Percentiles rank a stretch among this genome's conserved stretches.
Conservation (phyloP, 1,139 yeast genomes). For the Zygosaccharomyces pseudobailii region DNA sequence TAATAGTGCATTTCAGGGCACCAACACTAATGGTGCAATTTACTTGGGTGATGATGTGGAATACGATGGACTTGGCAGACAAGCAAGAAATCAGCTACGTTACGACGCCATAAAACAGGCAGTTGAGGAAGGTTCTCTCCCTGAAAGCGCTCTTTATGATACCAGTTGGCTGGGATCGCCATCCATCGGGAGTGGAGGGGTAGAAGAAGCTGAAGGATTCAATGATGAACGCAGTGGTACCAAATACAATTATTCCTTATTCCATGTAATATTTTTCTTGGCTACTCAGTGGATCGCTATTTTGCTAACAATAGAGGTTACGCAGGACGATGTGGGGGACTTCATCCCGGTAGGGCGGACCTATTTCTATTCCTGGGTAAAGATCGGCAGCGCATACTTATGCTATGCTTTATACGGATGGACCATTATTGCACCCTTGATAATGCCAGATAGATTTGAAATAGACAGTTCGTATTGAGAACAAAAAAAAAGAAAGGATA, state of each 20-base stretch:
- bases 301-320: constrained; percentile 83
- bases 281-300: constrained; percentile 99
- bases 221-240: constrained; percentile 62
- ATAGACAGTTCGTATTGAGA: constrained; percentile 23
- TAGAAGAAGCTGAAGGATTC: constrained; percentile 27
- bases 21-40: constrained; percentile 26
- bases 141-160: constrained; percentile 83
- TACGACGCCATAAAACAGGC: constrained; percentile 89
- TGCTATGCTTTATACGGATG: constrained; percentile 83
- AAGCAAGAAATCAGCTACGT: constrained; percentile 70
- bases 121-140: constrained; percentile 89
- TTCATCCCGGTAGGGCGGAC: constrained; percentile 97
- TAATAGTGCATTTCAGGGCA: constrained; percentile 52
- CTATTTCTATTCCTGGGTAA: constrained; percentile 92
- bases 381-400: constrained; percentile 87
- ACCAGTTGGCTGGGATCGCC: constrained; percentile 45
- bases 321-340: constrained; percentile 77
- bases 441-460: constrained; percentile 83
- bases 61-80: constrained; percentile 43
- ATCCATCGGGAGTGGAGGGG: constrained; percentile 37
- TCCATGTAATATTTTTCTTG: constrained; percentile 85
- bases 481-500: not conserved
- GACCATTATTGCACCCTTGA: constrained; percentile 86
- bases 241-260: constrained; percentile 80
- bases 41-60: constrained; percentile 35